Percentiles rank a stretch among this genome's conserved stretches.
Conservation (phyloP, 495 filamentous ascomycete species). For the Parmelia sp. region DNA sequence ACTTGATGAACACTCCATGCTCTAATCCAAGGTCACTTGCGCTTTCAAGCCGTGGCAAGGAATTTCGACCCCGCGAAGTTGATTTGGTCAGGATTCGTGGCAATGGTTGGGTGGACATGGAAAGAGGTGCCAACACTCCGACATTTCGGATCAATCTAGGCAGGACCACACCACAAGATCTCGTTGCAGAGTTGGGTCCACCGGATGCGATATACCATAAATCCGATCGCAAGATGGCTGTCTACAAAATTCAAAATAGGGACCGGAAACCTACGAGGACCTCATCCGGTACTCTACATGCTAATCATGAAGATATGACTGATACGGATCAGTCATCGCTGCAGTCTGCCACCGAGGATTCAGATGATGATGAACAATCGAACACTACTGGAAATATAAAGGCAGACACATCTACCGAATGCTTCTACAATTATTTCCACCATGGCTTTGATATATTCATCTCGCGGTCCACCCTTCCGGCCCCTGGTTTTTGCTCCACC, state of each 20-base stretch:
- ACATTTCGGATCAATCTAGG: slow-evolving; percentile 65
- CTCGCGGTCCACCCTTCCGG: slow-evolving; percentile 62
- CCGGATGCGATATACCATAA: slow-evolving; percentile 95
- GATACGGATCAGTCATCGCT: slow-evolving; percentile 81
- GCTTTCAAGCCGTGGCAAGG: slow-evolving; percentile 54
- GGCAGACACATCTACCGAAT: slow-evolving; percentile 57
- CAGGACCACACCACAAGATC: slow-evolving; percentile 80
- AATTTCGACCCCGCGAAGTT: slow-evolving; percentile 68
- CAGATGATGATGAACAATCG: slow-evolving; percentile 58
- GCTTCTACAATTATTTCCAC: slow-evolving; percentile 95
- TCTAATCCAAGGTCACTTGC: slow-evolving; percentile 57
- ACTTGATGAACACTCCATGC: slow-evolving; percentile 66
- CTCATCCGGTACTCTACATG: slow-evolving; percentile 9
- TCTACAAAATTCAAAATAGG: slow-evolving; percentile 55
- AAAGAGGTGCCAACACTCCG: slow-evolving; percentile 49
- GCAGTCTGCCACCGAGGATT: slow-evolving; percentile 70
- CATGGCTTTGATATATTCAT: slow-evolving; percentile 93
- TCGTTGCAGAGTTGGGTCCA: slow-evolving; percentile 82
- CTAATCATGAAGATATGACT: slow-evolving; percentile 18
- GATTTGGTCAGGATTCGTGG: slow-evolving; percentile 69
- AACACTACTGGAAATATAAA: slow-evolving; percentile 35
- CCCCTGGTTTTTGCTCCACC: slow-evolving; percentile 53
- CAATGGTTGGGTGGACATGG: slow-evolving; percentile 68
- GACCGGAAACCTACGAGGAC: slow-evolving; percentile 14
- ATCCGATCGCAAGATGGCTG: slow-evolving; percentile 84